Evolutionary conservation across 257 asterid species (phyloP).

Genomic region (Solanum pimpinellifolium): DNA sequence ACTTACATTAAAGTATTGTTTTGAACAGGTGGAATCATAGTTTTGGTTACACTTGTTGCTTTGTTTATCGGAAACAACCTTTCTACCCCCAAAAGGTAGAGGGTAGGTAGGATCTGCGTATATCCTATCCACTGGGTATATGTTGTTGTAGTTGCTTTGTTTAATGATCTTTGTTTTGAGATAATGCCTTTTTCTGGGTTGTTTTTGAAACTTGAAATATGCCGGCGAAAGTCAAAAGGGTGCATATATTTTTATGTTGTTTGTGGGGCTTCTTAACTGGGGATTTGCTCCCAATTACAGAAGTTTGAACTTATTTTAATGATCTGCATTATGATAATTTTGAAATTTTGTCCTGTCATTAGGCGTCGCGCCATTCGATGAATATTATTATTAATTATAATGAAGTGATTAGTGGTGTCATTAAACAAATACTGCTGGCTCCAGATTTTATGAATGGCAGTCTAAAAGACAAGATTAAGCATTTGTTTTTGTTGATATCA

Average conservation of each 20-base stretch:
- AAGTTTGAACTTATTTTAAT: slow-evolving; percentile 22
- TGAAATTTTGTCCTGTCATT: not conserved
- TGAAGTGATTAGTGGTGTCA: not conserved
- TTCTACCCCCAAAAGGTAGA: not conserved
- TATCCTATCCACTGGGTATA: not conserved
- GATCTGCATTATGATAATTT: slow-evolving; percentile 2
- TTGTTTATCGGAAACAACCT: not conserved
- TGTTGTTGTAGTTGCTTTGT: not conserved
- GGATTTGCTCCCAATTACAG: slow-evolving; percentile 24
- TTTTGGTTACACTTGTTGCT: not conserved
- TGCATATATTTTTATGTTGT: slow-evolving; percentile 6
- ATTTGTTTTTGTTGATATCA: slow-evolving; percentile 6
- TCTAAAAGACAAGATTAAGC: not conserved
- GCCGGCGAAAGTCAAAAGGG: slow-evolving; percentile 38
- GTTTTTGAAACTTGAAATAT: slow-evolving; percentile 22
- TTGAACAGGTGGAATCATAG: not conserved
- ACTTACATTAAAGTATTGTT: not conserved
- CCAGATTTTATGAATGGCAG: slow-evolving; percentile 1
- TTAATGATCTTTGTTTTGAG: not conserved
- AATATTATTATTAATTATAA: slow-evolving; percentile 13
- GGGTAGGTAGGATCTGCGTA: not conserved
- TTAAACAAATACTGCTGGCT: slow-evolving; percentile 3
- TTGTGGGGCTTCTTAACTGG: slow-evolving; percentile 12
- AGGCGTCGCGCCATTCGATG: not conserved
- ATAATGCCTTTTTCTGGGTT: not conserved